phyloP scores from a whole-genome alignment of 129 eudicot genomes.

The Logfia minima region DNA sequence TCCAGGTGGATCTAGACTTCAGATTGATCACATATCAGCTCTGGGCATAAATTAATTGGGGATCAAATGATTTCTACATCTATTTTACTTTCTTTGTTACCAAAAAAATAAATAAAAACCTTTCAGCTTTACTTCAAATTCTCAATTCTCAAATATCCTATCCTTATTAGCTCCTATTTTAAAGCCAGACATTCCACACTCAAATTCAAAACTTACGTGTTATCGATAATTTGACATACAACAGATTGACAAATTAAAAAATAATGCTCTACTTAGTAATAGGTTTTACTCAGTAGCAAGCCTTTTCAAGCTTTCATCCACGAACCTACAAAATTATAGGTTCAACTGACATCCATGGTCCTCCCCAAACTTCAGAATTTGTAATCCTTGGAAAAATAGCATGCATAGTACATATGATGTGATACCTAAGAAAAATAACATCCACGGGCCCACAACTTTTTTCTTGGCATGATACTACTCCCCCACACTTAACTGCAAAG shows the following conservation, averaged over 20 bases:
- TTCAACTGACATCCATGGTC: neutral
- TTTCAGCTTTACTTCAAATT: neutral
- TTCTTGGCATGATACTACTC: no score
- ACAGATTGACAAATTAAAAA: no score
- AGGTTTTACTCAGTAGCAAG: neutral
- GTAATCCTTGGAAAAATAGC: neutral
- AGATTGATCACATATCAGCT: slow-evolving; percentile 7
- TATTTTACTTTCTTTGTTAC: slow-evolving; percentile 11
- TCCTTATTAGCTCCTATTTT: neutral
- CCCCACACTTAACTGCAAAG: no score
- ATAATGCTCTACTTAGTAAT: neutral
- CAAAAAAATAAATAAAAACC: neutral
- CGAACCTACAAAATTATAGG: neutral
- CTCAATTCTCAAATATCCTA: neutral
- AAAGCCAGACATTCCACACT: neutral
- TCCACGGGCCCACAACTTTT: no score
- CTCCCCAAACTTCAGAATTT: neutral
- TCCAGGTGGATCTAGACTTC: neutral
- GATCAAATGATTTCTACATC: neutral
- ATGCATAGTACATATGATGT: neutral
- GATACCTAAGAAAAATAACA: neutral
- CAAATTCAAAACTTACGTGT: neutral
- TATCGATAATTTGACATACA: neutral
- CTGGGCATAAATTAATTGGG: neutral
- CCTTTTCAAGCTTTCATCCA: neutral